Base-by-base conservation (phyloP, 306 rosid genomes). In the Acacia melanoxylon region DNA sequence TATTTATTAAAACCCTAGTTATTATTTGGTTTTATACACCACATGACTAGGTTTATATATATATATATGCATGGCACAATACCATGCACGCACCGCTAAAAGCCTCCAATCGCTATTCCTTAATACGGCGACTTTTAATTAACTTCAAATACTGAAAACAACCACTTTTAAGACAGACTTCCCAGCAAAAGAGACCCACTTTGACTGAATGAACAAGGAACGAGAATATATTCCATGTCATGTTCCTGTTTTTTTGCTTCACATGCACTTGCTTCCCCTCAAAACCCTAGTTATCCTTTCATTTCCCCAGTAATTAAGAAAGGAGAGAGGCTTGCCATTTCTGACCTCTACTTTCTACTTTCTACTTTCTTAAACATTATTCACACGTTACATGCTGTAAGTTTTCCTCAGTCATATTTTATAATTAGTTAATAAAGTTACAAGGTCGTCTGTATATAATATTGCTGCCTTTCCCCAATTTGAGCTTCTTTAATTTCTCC, bases 221-320 rank as follows among this genome's bases (percentile, higher is more conserved):
- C 27, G 10, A 10, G 6, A 58, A 58, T 58, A 58, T 58, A 24
- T 22, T n/a, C 65, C 65, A 17, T 51, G 58, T n/a, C 13, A 9
- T n/a, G 13, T 56, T 56, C 13, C 24, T 56, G 25, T 19, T 8
- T 7, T 16, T 51, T 51, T 51, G 7, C n/a, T 52, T 16, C 93
- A 88, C 97, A 85, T 87, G 95, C 92, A 81, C 80, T 76, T 82
- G 81, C 84, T 82, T 80, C 62, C 85, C 85, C 75, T 24, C 15
- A 68, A 68, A 40, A 40, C 86, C 87, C 84, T 65, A 70, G 68
- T 11, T 24, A 52, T 52, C 61, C n/a, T 16, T 16, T 16, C 56
- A 2, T 14, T 46, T 46, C 17, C 52, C 52, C 52, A 46, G 52
- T 46, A 46, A 12, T 12, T 46, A 14, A 51, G 20, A 17, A 51